These are phyloP conservation scores for Colletotrichum sp. DNA, from an alignment of 2,329 filamentous ascomycete genomes.

Conservation along the genomic window DNA sequence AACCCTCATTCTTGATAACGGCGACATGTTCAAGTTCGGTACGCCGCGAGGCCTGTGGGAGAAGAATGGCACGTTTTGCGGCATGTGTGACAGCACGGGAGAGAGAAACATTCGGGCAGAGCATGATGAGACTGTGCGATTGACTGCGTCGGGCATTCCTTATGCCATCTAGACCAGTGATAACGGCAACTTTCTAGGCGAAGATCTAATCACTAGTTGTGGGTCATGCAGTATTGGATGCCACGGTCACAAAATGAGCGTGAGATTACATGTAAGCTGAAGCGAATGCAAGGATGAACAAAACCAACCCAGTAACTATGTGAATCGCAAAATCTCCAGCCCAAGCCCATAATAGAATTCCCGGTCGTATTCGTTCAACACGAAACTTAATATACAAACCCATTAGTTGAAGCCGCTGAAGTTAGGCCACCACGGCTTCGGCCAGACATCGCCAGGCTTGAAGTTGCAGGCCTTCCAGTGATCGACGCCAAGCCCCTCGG, in stretches of 20 bases:
- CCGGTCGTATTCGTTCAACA: no score
- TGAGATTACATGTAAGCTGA: not conserved
- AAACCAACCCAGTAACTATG: not conserved
- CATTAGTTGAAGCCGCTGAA: not conserved
- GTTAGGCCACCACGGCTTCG: not conserved
- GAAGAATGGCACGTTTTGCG: no score
- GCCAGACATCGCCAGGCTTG: not conserved
- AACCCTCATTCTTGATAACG: no score
- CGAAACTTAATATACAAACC: not conserved
- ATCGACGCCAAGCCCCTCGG: not conserved
- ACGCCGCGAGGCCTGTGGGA: no score
- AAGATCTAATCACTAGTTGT: no score
- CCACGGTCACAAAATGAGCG: not conserved
- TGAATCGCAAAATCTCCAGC: not conserved
- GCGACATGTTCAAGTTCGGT: no score
- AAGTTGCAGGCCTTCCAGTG: not conserved
- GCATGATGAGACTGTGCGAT: not conserved
- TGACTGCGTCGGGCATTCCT: not conserved
- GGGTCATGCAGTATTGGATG: no score
- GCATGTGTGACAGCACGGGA: no score
- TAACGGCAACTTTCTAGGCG: no score
- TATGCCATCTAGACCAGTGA: not conserved
- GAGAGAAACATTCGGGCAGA: not conserved
- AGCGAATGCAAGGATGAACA: not conserved
- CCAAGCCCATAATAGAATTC: no score